Conservation (phyloP, 1,284 basidiomycete genomes). For the Irpex sp. region DNA sequence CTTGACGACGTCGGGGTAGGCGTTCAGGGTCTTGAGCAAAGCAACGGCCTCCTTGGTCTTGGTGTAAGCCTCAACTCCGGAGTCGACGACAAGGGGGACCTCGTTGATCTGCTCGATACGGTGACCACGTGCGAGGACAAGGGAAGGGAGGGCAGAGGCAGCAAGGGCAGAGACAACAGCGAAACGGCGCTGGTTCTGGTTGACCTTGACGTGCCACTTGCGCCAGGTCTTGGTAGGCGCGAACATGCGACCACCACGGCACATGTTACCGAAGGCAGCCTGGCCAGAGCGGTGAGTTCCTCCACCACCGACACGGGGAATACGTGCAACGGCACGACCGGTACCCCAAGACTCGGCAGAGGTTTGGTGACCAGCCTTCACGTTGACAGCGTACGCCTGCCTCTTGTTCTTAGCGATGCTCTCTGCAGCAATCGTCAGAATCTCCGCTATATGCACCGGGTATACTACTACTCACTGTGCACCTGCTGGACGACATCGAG, state of each 20-base stretch:
- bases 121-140: conserved; percentile 99
- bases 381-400: conserved; percentile 95
- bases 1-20: conserved; percentile 95
- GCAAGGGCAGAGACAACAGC: conserved; percentile 98
- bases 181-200: conserved; percentile 99
- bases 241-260: conserved; percentile 99
- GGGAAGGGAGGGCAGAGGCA: conserved; percentile 95
- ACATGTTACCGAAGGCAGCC: conserved; percentile 99
- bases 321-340: conserved; percentile 99
- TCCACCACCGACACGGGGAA: conserved; percentile 99
- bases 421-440: conserved; percentile 51
- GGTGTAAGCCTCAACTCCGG: conserved; percentile 79
- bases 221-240: conserved; percentile 99
- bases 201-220: conserved; percentile 99
- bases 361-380: conserved; percentile 99
- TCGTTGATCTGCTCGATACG: conserved; percentile 98
- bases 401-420: conserved; percentile 99
- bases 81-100: conserved; percentile 90
- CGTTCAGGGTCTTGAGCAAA: conserved; percentile 87
- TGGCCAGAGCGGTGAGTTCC: conserved; percentile 99
- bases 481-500: conserved; percentile 98
- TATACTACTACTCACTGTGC: conserved; percentile 75
- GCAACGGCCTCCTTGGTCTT: conserved; percentile 99
- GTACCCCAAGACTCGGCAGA: conserved; percentile 99
- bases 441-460: neutral